Conservation (phyloP, 345 rosid species). For the Gossypium mustelinum region DNA sequence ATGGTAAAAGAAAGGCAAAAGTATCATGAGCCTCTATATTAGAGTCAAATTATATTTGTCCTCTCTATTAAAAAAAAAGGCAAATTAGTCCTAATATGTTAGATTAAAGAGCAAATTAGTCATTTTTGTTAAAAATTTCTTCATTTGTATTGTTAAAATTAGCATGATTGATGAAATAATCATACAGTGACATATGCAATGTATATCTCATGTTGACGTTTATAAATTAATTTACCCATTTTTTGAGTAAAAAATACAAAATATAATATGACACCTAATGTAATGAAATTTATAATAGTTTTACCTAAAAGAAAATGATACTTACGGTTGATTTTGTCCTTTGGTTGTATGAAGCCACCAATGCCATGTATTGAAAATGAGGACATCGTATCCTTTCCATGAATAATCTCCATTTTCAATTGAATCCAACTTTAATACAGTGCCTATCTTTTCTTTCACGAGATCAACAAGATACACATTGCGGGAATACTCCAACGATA, state of each 20-base stretch:
- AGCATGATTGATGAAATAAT: too few relatives aligned
- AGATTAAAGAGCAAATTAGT: too few relatives aligned
- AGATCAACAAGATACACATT: conserved; percentile 48
- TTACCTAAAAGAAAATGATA: not conserved
- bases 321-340: conserved; percentile 24
- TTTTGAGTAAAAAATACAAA: accelerated
- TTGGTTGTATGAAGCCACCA: conserved; percentile 57
- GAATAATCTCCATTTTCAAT: conserved; percentile 31
- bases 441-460: conserved; percentile 34
- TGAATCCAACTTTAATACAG: conserved; percentile 49
- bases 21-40: too few relatives aligned
- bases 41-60: too few relatives aligned
- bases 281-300: accelerated
- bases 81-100: too few relatives aligned
- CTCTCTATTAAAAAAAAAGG: accelerated
- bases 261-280: too few relatives aligned
- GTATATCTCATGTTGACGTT: too few relatives aligned
- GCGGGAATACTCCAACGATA: not conserved
- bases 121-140: too few relatives aligned
- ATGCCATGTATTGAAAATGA: conserved; percentile 66
- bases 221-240: not conserved
- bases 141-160: too few relatives aligned
- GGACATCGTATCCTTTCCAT: conserved; percentile 49
- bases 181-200: accelerated
- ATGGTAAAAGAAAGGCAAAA: not conserved